phyloP scores from a whole-genome alignment of 148 eudicot species.

The Arbutus unedo region DNA sequence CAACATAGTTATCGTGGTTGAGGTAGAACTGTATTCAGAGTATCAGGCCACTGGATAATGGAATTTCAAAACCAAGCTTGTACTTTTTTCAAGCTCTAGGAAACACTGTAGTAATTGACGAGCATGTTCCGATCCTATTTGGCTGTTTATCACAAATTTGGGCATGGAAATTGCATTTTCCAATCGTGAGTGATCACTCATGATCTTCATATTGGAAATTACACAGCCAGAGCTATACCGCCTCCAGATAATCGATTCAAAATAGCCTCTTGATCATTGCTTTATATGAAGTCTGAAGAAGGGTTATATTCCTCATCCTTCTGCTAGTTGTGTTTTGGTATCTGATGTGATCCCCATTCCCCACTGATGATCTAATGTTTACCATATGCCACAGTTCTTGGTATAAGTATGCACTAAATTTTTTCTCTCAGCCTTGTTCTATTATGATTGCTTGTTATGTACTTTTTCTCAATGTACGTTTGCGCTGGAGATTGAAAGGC shows the following conservation, averaged over 20 bases:
- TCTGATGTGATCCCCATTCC: neutral
- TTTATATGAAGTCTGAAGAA: neutral
- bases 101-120: neutral
- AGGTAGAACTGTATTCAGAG: neutral
- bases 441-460: neutral
- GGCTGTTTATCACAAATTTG: constrained; percentile 5
- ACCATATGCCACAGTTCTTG: neutral
- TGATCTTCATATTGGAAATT: neutral
- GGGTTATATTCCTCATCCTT: constrained; percentile 1
- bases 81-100: neutral
- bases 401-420: neutral
- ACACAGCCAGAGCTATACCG: neutral
- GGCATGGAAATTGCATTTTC: neutral
- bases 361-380: neutral
- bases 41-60: neutral
- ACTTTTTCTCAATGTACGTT: neutral
- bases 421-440: neutral
- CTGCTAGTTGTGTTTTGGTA: neutral
- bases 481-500: neutral
- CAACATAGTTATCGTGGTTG: neutral
- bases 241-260: neutral
- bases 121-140: neutral
- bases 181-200: neutral
- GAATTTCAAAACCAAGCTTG: neutral
- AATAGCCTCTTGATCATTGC: neutral